phyloP scores from a whole-genome alignment of 352 stramenopile genomes.

The Thalassiosira pacifica region DNA sequence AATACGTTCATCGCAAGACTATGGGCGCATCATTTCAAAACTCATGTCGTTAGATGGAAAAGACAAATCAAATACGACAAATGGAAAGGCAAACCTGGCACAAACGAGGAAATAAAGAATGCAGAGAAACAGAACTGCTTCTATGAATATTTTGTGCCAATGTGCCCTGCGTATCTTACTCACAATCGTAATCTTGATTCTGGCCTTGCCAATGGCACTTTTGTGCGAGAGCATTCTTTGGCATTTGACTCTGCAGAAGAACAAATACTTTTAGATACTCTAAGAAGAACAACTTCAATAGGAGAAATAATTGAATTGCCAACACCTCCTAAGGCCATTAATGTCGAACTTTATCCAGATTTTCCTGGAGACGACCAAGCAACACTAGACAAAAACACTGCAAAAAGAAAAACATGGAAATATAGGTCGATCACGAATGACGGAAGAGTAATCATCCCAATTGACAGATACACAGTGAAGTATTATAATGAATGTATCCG shows the following conservation, averaged over 20 bases:
- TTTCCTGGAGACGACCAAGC: constrained; percentile 1
- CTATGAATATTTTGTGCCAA: constrained; percentile 48
- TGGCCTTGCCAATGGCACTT: constrained; percentile 41
- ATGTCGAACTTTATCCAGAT: constrained; percentile 28
- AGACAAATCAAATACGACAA: constrained; percentile 25
- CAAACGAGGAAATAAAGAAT: constrained; percentile 5
- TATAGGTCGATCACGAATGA: constrained; percentile 24
- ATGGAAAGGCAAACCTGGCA: constrained; percentile 24
- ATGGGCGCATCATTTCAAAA: constrained; percentile 35
- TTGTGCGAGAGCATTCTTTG: constrained; percentile 20
- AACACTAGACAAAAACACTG: neutral
- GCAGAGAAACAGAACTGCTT: constrained; percentile 38
- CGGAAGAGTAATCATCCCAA: constrained; percentile 26
- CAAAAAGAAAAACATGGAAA: constrained; percentile 20
- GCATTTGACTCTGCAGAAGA: constrained; percentile 30
- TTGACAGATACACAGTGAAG: neutral
- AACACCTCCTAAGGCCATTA: constrained; percentile 12
- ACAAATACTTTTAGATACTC: constrained; percentile 1
- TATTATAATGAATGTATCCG: constrained; percentile 19
- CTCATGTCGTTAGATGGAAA: constrained; percentile 45
- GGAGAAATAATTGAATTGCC: constrained; percentile 21
- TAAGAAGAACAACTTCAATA: constrained; percentile 21
- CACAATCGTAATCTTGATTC: constrained; percentile 26
- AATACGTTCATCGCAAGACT: constrained; percentile 24
- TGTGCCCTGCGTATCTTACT: constrained; percentile 14